Base-by-base conservation (phyloP, 208 protist species). In the Leishmania major region DNA sequence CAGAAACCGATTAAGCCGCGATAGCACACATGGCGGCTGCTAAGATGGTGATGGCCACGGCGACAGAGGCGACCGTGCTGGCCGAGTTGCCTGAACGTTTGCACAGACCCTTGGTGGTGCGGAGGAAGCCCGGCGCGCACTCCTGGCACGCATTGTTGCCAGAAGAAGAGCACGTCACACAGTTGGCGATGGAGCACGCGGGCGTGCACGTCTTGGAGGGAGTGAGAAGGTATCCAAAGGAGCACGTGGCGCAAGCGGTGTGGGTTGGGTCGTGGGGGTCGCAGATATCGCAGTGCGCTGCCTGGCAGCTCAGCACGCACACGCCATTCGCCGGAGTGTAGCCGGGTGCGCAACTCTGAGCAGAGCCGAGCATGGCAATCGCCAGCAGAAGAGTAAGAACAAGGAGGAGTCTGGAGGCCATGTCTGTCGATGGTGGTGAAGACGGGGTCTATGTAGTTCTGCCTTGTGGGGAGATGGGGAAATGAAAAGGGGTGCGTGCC, bases 321-420 rank as follows among this genome's bases (percentile, higher is more conserved):
- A 11, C 10, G 0, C 75, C 57, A 49, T 51, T 31, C 37, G 40
- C 31, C 2, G 10, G 0, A 28, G 28, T 47, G 37, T 45, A 51
- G 60, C 59, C 40, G 1, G 75, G 75, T 22, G 51, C 55, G 51
- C 75, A 78, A 8, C 1, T 47, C 35, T 78, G 75, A 53, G 53
- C 75, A 55, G 55, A 64, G 25, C 7, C 75, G 40, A 79, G 37
- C 40, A 51, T 70, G 51, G 75, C 31, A 22, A 53, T 49, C 22
- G 59, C 59, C 75, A 79, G 53, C n/a, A 79, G 57, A 66, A 64
- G 59, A 22, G 75, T 45, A 37, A 79, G 19, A 49, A 59, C 40
- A 53, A 79, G 28, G 17, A 66, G 25, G 59, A 79, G 28, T 40
- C 55, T 66, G 60, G 40, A 35, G 37, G 75, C 57, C 75, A 79